Conservation (phyloP, 1,139 yeast species). For the Debaryomyces sp. region DNA sequence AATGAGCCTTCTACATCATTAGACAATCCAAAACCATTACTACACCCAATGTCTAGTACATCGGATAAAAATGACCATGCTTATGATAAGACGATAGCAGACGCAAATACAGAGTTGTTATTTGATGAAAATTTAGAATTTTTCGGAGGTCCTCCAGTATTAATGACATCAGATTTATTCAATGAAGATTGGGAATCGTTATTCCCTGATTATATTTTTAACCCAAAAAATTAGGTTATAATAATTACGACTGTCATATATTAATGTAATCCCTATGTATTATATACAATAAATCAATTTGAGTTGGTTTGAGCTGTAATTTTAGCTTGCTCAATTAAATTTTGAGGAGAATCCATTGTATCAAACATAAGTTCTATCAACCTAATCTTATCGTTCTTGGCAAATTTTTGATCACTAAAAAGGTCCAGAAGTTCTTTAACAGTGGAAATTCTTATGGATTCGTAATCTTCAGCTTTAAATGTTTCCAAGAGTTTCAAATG, state of each 20-base stretch:
- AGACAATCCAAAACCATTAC: not conserved
- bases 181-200: constrained; percentile 55
- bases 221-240: constrained; percentile 15
- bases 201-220: constrained; percentile 42
- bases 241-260: too few relatives aligned
- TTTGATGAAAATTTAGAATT: constrained; percentile 38
- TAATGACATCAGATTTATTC: constrained; percentile 54
- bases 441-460: constrained; percentile 27
- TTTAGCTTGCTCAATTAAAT: constrained; percentile 33
- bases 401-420: constrained; percentile 30
- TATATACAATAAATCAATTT: not conserved
- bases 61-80: not conserved
- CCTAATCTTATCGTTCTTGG: constrained; percentile 33
- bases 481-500: constrained; percentile 32
- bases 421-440: constrained; percentile 30
- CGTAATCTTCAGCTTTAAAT: constrained; percentile 32
- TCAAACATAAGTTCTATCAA: constrained; percentile 39
- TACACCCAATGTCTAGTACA: not conserved
- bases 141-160: constrained; percentile 56
- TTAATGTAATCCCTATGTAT: not conserved
- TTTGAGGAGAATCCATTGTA: constrained; percentile 40
- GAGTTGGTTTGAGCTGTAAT: constrained; percentile 24
- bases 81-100: constrained; percentile 17
- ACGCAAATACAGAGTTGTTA: constrained; percentile 25
- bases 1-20: not conserved